Evolutionary conservation across 73 alveolate genomes (phyloP).

Genomic region (Paramecium primaurelia): DNA sequence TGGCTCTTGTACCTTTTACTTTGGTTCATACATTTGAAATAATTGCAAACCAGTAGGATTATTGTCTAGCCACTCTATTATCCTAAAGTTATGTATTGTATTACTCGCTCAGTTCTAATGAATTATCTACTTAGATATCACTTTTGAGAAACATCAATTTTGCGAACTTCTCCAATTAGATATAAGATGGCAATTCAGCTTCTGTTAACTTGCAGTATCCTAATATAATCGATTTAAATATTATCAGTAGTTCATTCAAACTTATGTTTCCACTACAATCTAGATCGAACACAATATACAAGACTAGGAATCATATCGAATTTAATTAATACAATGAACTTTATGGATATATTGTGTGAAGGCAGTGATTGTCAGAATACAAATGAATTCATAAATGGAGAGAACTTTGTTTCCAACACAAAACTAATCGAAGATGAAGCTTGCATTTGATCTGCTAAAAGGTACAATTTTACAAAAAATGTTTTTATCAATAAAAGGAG

Average conservation of each 20-base stretch:
- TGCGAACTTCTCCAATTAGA: constrained; percentile 45
- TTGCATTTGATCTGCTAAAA: constrained; percentile 53
- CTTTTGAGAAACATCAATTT: constrained; percentile 53
- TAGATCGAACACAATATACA: constrained; percentile 31
- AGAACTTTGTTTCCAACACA: background rate
- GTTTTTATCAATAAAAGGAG: constrained; percentile 49
- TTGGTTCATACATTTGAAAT: constrained; percentile 32
- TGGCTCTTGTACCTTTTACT: constrained; percentile 33
- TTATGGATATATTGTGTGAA: constrained; percentile 49
- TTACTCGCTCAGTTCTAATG: constrained; percentile 52
- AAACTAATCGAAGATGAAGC: constrained; percentile 29
- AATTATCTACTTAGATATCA: constrained; percentile 55
- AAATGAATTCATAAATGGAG: constrained; percentile 54
- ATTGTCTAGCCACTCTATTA: constrained; percentile 53
- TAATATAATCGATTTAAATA: constrained; percentile 48
- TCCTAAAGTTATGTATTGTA: background rate
- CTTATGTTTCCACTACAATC: constrained; percentile 57
- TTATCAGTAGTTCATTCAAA: constrained; percentile 40
- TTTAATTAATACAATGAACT: constrained; percentile 36
- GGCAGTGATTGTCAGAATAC: constrained; percentile 39
- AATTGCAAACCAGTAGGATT: constrained; percentile 45
- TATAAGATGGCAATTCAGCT: constrained; percentile 55
- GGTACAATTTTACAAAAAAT: constrained; percentile 55
- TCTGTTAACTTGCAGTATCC: constrained; percentile 57
- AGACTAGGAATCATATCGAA: background rate